Base-by-base conservation (phyloP, 768 basidiomycete genomes). In the Boletellus ananiceps region DNA sequence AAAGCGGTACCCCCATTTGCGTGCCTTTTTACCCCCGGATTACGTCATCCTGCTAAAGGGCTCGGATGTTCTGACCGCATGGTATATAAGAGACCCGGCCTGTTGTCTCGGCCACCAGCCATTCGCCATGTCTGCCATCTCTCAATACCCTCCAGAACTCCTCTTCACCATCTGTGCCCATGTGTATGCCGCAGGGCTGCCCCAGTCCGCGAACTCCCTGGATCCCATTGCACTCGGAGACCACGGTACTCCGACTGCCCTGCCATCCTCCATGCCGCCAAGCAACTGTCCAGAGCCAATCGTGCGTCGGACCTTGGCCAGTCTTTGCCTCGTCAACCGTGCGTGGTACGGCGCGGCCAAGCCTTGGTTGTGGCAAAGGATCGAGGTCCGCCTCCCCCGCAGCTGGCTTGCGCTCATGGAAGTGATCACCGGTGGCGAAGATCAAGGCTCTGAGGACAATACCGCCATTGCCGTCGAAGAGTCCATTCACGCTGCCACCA, bases 331-430 rank as follows among this genome's bases (percentile, higher is more conserved):
- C 52, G 88, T 90, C 37, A 88, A 82, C 60, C 85, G 74, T 59
- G 75, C 81, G 3, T 92, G 87, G 86, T 81, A 82, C 61, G 78
- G 81, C 25, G 90, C 88, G 1, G 87, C 90, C n/a, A 86, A 84
- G 57, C 89, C 89, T 0, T 93, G 86, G 87, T 71, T 93, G 5
- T 93, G 90, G 89, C 80, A 79, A 50, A 82, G 82, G 51, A 72
- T 93, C 54, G 90, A 92, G 64, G 84, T 93, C 44, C 80, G 88
- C 5, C 78, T 92, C 5, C 90, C 90, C 9, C 79, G 83, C n/a
- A 83, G 79, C 55, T 93, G 90, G 88, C 80, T 93, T 13, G 74
- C 86, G 9, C 75, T 93, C 37, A 78, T 92, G 14, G 87, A 90
- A 37, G 82, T 88, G 58, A 80, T 93, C 31, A 77, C 84, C 1